Base-by-base conservation (phyloP, 2,329 filamentous ascomycete species). In the Aschersonia sp. region DNA sequence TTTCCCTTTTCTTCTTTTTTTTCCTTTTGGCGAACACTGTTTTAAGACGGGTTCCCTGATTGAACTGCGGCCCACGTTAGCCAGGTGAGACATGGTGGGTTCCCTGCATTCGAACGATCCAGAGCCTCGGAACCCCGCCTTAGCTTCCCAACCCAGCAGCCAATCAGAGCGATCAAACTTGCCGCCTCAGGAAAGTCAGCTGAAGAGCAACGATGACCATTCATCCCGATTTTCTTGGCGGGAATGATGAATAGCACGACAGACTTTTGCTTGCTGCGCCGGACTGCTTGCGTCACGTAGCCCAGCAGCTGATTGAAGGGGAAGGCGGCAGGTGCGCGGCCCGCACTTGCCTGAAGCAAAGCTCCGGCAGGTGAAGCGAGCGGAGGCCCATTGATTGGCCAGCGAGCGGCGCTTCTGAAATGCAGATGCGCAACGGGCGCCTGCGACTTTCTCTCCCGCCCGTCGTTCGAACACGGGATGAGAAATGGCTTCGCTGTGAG, bases 351-450 rank as follows among this genome's bases (percentile, higher is more conserved):
- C 45, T 45, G 42, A 29, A 7, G 7, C 42, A 42, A 44, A 43
- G 39, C 35, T 45, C 48, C 44, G 45, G 45, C 51, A 54, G 49
- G 50, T 48, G 45, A 40, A 42, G 43, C 30, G 42, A 32, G 54
- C 52, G 54, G 51, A 46, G 49, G 42, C 11, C 12, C 44, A 43
- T 49, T 50, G 58, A 60, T 61, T 59, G 58, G 58, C 51, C 49
- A 51, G 47, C 48, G 40, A 7, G 14, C 14, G 11, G 9, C 14
- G 10, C 6, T 9, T 12, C 7, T 41, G 40, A 7, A 41, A 12
- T 14, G 7, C 40, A 41, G 49, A 49, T 47, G 48, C 47, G 47
- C 35, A 5, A 44, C 35, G 29, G 45, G n/a, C 46, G 45, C 41
- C 45, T 37, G 45, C 45, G 37, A 30, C 41, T 30, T 12, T 41